Conservation (phyloP, 164 flowering plant species). For the Nymphaea thermarum region DNA sequence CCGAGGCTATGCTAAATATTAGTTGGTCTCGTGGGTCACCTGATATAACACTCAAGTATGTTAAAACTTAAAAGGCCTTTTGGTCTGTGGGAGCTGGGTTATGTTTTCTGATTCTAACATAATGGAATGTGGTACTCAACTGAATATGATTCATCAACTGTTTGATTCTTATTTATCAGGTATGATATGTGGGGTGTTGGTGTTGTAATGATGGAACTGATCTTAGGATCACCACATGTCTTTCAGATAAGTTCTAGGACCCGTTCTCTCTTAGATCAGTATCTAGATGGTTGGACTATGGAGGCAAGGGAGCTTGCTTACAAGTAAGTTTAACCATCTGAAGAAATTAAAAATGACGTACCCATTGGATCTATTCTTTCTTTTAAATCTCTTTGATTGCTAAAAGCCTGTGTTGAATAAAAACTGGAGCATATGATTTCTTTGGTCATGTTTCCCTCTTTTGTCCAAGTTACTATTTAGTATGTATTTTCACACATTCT, state of each 20-base stretch:
- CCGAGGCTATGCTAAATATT: slow-evolving; percentile 77
- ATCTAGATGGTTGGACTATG: slow-evolving; percentile 84
- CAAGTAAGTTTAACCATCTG: slow-evolving; percentile 38
- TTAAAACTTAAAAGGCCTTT: slow-evolving; percentile 7
- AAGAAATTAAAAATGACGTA: too few species aligned
- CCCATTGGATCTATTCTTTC: too few species aligned
- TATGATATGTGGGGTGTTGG: slow-evolving; percentile 99
- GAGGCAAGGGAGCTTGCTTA: slow-evolving; percentile 76
- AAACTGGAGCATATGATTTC: too few species aligned
- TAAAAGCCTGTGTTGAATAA: too few species aligned
- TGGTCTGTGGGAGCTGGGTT: too few species aligned
- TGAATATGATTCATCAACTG: neutral
- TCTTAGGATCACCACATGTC: slow-evolving; percentile 87
- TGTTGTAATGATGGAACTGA: slow-evolving; percentile 84
- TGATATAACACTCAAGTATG: slow-evolving; percentile 51
- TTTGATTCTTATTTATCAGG: slow-evolving; percentile 25
- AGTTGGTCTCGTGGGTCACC: slow-evolving; percentile 64
- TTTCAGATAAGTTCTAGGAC: slow-evolving; percentile 70
- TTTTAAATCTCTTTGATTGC: too few species aligned
- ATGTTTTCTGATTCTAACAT: neutral
- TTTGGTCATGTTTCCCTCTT: neutral
- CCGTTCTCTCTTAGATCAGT: slow-evolving; percentile 66
- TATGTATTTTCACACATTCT: neutral
- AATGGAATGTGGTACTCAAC: neutral
- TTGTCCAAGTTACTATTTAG: neutral